phyloP scores from a whole-genome alignment of 495 filamentous ascomycete genomes.

The Penicillium steckii region DNA sequence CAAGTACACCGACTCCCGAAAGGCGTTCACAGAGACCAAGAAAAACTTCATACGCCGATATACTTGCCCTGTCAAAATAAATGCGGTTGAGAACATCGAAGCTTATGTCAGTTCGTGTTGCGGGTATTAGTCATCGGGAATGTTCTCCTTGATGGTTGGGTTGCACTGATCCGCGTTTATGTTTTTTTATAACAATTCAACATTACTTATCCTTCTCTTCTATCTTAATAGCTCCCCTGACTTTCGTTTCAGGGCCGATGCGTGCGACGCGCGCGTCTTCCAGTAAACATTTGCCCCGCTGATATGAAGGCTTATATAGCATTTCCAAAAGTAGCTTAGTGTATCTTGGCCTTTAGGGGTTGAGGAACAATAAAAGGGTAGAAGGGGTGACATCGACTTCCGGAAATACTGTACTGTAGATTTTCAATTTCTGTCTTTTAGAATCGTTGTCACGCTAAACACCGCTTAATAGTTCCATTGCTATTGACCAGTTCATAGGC shows the following conservation, averaged over 20 bases:
- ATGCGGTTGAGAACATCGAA: neutral
- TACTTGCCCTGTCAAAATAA: slow-evolving; percentile 5
- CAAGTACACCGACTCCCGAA: slow-evolving; percentile 1
- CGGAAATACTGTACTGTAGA: too few relatives aligned
- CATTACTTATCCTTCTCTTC: neutral
- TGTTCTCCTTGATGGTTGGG: neutral
- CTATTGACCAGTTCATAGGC: too few relatives aligned
- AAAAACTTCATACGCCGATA: slow-evolving; percentile 4
- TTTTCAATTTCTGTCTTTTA: too few relatives aligned
- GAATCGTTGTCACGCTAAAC: too few relatives aligned
- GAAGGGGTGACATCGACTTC: neutral
- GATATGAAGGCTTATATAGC: too few relatives aligned
- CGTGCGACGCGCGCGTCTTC: neutral
- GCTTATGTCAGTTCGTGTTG: neutral
- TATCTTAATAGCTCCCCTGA: neutral
- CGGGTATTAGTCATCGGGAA: neutral
- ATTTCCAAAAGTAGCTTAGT: too few relatives aligned
- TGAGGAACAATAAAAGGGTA: neutral
- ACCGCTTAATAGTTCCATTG: too few relatives aligned
- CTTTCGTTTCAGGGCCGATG: slow-evolving; percentile 5
- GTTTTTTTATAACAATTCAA: neutral
- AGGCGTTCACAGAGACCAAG: slow-evolving; percentile 4
- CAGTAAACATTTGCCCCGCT: neutral
- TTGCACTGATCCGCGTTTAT: neutral
- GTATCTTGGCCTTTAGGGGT: neutral